Conservation (phyloP, 83 land plant genomes). For the Thuja plicata region DNA sequence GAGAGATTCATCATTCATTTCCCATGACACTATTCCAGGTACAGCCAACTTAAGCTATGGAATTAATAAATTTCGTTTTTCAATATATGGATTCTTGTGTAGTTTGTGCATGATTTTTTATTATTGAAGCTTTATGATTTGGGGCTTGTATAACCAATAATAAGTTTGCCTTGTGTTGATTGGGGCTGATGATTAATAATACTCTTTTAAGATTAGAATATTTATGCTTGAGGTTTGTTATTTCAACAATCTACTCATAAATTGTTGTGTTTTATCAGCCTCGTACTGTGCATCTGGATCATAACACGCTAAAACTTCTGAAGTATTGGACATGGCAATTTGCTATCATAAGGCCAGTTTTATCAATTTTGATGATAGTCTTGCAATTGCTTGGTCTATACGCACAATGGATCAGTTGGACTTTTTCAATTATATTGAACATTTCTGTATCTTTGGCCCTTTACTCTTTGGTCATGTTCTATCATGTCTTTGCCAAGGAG, state of each 20-base stretch:
- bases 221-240: not conserved
- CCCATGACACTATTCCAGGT: slow-evolving; percentile 94
- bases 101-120: not conserved
- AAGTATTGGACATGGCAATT: slow-evolving; percentile 99
- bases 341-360: slow-evolving; percentile 82
- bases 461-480: slow-evolving; percentile 82
- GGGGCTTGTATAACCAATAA: not conserved
- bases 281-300: slow-evolving; percentile 67
- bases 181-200: not conserved
- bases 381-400: slow-evolving; percentile 82
- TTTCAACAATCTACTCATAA: slow-evolving; percentile 5
- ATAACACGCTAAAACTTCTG: slow-evolving; percentile 64
- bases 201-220: not conserved
- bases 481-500: slow-evolving; percentile 93
- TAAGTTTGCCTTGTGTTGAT: not conserved
- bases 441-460: slow-evolving; percentile 86
- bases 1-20: slow-evolving; percentile 84
- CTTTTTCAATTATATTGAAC: slow-evolving; percentile 81
- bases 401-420: slow-evolving; percentile 74
- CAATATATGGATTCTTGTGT: not conserved
- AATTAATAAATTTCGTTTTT: not conserved
- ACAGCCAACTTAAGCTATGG: not conserved
- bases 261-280: slow-evolving; percentile 60
- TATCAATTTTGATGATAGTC: slow-evolving; percentile 77
- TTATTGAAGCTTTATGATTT: not conserved